Base-by-base conservation (phyloP, 176 grass and related monocot species). In the Musa acuminata region DNA sequence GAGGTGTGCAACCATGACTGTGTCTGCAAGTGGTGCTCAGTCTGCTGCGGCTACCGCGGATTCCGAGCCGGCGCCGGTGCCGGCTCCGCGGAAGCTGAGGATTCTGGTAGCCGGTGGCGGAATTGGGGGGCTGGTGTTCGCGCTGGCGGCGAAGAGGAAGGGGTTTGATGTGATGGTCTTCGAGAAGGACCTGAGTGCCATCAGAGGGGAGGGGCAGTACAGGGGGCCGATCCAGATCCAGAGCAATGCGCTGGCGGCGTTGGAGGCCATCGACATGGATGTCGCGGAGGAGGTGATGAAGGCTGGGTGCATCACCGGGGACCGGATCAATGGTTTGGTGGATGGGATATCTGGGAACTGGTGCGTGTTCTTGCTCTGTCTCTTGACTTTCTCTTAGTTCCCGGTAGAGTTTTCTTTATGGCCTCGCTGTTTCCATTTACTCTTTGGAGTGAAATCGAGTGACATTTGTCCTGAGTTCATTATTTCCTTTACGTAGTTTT, bases 91-190 rank as follows among this genome's bases (percentile, higher is more conserved):
- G 73, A 97, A 73, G 84, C 84, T 82, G 11, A 75, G 83, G 9
- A 87, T 93, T 80, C 84, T 98, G 51, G 85, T 98, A n/a, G 90
- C 90, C 0, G 94, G 94, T 59, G 94, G 94, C 55, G 94, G 94
- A 16, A 98, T 98, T 24, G 94, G 94, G 1, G 94, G 94, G 0
- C 79, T 98, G 77, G 94, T 98, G 80, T 27, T 98, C 8, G 88
- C 94, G 54, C 83, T 98, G 77, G 90, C 90, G 64, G 90, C 94
- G 52, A 77, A 85, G 82, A 87, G 80, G 9, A 93, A 98, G 74
- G 94, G 94, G 72, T 98, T 93, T 81, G 90, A 93, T 8, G 94
- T 98, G 85, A 77, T 87, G 83, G 94, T 98, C 48, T 98, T 98
- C 67, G 94, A 98, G 90, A 91, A 86, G 53, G 88, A 98, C 74